These are phyloP conservation scores for Colletotrichum cuscutae DNA, from an alignment of 2,329 filamentous ascomycete species.

Conservation along the genomic window DNA sequence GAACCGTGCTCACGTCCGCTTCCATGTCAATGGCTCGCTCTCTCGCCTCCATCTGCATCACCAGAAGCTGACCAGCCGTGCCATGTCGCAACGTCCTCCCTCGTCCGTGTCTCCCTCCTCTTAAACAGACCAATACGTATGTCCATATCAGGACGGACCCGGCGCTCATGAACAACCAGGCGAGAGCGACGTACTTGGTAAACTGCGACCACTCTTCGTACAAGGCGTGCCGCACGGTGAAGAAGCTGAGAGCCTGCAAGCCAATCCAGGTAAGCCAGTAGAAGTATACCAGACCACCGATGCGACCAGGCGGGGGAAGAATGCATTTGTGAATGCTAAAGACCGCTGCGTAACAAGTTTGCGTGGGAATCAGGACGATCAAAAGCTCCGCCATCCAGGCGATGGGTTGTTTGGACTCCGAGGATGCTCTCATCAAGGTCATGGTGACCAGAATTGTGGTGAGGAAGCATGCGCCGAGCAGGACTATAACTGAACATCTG, in stretches of 20 bases:
- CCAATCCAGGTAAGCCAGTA: background rate
- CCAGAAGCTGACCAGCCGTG: background rate
- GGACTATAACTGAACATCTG: background rate
- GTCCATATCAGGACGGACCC: background rate
- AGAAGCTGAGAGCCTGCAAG: background rate
- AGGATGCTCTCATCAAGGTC: background rate
- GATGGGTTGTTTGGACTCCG: background rate
- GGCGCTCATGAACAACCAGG: slow-evolving; percentile 7
- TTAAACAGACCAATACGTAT: background rate
- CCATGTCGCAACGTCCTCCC: background rate
- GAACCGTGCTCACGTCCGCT: background rate
- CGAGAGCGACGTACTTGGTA: background rate
- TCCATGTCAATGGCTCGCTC: background rate
- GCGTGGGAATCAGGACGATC: background rate
- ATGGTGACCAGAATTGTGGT: background rate
- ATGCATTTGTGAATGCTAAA: background rate
- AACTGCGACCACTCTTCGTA: background rate
- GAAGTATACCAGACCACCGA: background rate
- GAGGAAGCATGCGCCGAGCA: background rate
- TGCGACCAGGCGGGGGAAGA: background rate
- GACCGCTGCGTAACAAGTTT: background rate
- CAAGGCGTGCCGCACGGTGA: background rate
- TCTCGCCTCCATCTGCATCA: background rate
- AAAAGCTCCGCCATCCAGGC: background rate
- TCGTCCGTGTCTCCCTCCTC: no score